Conservation (phyloP, 495 filamentous ascomycete genomes). For the Daldinia childiae region DNA sequence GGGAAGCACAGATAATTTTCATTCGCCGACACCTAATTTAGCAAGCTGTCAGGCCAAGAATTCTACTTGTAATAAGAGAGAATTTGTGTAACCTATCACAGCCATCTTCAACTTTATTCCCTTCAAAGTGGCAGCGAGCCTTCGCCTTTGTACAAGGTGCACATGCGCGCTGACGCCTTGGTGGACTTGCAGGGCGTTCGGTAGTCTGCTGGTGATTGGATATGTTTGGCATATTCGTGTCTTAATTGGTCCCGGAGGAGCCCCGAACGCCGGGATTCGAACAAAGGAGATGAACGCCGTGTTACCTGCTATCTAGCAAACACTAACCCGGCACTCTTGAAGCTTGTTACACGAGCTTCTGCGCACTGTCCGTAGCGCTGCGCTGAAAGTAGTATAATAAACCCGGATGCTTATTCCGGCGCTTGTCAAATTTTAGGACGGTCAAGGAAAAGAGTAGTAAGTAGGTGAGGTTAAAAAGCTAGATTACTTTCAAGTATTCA, state of each 20-base stretch:
- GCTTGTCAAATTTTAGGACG: background rate
- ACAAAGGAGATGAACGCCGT: background rate
- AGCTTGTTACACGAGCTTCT: background rate
- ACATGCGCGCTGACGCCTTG: constrained; percentile 48
- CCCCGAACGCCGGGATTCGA: constrained; percentile 2
- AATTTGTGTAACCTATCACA: constrained; percentile 42
- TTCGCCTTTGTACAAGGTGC: constrained; percentile 49
- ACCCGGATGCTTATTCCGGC: background rate
- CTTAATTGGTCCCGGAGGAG: constrained; percentile 14
- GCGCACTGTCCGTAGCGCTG: background rate
- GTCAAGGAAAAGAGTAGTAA: background rate
- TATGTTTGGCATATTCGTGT: constrained; percentile 8
- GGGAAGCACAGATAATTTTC: constrained; percentile 40
- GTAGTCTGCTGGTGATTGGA: constrained; percentile 7
- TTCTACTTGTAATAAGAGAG: background rate
- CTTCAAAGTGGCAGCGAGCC: constrained; percentile 47
- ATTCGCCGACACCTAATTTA: constrained; percentile 43
- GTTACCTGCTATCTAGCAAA: background rate
- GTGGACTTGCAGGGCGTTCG: constrained; percentile 41
- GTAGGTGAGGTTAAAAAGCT: background rate
- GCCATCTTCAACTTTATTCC: constrained; percentile 36
- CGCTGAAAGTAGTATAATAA: background rate
- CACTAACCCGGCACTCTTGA: constrained; percentile 19
- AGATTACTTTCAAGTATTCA: background rate
- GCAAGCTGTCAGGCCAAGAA: constrained; percentile 1